phyloP scores from a whole-genome alignment of 202 grass and related monocot genomes.

The Setaria italica region DNA sequence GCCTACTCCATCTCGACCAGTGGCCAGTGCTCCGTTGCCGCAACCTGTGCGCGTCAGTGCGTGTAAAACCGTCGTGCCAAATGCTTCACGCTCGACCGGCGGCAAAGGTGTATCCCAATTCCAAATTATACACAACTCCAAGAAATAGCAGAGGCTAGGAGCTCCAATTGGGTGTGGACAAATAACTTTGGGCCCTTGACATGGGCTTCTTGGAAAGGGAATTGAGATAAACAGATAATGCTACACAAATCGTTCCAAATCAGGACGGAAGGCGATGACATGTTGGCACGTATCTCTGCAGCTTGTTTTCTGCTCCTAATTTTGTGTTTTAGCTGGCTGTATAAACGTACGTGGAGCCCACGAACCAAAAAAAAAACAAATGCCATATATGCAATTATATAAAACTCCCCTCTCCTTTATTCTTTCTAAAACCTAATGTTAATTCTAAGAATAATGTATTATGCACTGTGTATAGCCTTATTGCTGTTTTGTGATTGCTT shows the following conservation, averaged over 20 bases:
- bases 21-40: background rate
- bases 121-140: too few relatives aligned
- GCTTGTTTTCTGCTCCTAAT: background rate
- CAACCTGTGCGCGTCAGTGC: background rate
- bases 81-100: background rate
- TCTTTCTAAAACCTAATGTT: background rate
- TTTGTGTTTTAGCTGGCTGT: background rate
- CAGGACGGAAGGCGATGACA: background rate
- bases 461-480: background rate
- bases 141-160: too few relatives aligned
- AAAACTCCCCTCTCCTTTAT: background rate
- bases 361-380: background rate
- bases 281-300: slow-evolving; percentile 23
- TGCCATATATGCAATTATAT: background rate
- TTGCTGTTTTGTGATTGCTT: slow-evolving; percentile 6
- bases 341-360: slow-evolving; percentile 30
- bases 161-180: too few relatives aligned
- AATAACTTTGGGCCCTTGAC: too few relatives aligned
- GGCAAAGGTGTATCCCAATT: too few relatives aligned
- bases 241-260: background rate
- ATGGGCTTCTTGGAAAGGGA: background rate
- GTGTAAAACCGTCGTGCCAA: background rate
- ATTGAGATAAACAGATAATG: background rate
- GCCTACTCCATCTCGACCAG: background rate
- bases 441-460: background rate